Base-by-base conservation (phyloP, 2,329 filamentous ascomycete genomes). In the Botrytis pseudocinerea region DNA sequence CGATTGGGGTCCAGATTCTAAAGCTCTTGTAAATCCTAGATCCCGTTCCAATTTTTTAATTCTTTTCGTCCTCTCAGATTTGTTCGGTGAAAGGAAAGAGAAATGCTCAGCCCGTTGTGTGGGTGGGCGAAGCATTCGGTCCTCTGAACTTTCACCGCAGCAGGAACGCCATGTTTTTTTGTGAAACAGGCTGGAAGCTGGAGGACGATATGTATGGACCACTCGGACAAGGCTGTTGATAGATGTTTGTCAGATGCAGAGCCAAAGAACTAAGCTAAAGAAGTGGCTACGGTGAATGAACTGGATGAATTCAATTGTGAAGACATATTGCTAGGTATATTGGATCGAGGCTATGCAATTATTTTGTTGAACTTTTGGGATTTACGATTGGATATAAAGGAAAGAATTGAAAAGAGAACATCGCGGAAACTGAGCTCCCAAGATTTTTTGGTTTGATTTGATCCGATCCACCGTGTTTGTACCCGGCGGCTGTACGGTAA, bases 321-420 rank as follows among this genome's bases (percentile, higher is more conserved):
- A 42, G 38, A 2, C 18, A 25, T 48, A 35, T 66, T 38, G 38
- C 46, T 48, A 25, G 48, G 38, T 40, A 22, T n/a, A 40, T 51
- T 25, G 9, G 63, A 66, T 66, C 38, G 48, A 59, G 70, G 70
- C 70, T 71, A 66, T 71, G 61, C 48, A 71, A 66, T 40, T 40
- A 28, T 48, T 38, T 51, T 12, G 6, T 18, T 57, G n/a, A 25
- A 71, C 1, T 28, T 51, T 65, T 25, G 3, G n/a, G 20, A 48
- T 63, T 51, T 28, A 63, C 28, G 38, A 22, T 62, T 61, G 40
- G 40, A 35, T 63, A 8, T 51, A 12, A 62, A 44, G n/a, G 59
- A 32, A 25, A 46, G 57, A 35, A 38, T 40, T 9, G n/a, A 60
- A 44, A 44, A 12, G 28, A 44, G 25, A 32, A 22, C 18, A 59